These are phyloP conservation scores for Xerocomus spinulosus DNA, from an alignment of 768 basidiomycete species.

Conservation along the genomic window DNA sequence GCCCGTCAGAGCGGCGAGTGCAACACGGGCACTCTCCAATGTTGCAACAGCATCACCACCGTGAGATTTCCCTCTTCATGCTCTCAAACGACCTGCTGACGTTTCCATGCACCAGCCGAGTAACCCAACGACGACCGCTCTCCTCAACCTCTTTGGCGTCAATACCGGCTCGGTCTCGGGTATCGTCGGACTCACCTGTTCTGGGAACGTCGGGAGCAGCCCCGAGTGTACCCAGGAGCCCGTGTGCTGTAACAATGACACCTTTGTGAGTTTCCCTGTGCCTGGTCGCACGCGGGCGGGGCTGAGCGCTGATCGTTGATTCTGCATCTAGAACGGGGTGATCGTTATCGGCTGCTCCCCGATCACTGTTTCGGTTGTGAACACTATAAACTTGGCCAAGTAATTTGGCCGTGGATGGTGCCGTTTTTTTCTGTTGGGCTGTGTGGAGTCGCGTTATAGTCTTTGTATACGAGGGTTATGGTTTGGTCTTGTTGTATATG, in stretches of 20 bases:
- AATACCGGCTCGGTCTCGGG: background rate
- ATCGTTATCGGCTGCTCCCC: background rate
- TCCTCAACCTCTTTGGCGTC: background rate
- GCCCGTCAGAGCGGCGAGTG: constrained; percentile 2
- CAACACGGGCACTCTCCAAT: constrained; percentile 4
- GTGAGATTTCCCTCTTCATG: background rate
- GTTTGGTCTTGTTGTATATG: too few relatives aligned
- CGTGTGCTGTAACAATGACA: background rate
- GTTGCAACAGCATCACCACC: constrained; percentile 8
- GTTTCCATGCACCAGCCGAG: background rate
- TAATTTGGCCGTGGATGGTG: too few relatives aligned
- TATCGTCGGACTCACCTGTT: background rate
- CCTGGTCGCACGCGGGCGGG: background rate
- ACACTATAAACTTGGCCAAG: too few relatives aligned
- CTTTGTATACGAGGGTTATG: too few relatives aligned
- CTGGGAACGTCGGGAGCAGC: background rate
- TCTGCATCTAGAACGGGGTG: background rate
- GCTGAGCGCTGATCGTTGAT: too few relatives aligned
- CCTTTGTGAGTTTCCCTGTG: background rate
- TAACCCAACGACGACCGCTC: background rate
- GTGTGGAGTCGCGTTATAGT: too few relatives aligned
- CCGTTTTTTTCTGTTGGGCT: too few relatives aligned
- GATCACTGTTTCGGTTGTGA: background rate
- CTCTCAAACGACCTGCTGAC: background rate
- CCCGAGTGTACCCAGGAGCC: background rate